Base-by-base conservation (phyloP, 306 rosid genomes). In the Quercus engelmannii region DNA sequence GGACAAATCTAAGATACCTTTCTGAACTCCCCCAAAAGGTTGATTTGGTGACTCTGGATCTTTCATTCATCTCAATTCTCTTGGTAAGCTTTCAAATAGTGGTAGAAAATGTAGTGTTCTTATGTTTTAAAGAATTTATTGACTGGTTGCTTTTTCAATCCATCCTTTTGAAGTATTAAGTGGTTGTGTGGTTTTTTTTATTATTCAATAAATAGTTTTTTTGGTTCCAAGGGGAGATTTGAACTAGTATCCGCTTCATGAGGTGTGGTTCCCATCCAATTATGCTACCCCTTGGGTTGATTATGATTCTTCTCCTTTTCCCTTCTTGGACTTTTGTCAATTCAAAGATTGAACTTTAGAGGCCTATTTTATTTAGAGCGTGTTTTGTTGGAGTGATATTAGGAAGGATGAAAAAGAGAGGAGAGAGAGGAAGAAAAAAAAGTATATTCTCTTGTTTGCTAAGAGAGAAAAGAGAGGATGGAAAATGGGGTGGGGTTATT, bases 21-120 rank as follows among this genome's bases (percentile, higher is more conserved):
- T 49, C 92, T 11, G 92, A n/a, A 77, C 98, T 95, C 79, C 97
- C 99, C 0, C 96, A 91, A 81, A 90, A 80, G 68, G 99, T 95
- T 79, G 97, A 95, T 86, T 84, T 95, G 81, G 97, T 91, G 84
- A 92, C 99, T 82, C 76, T 95, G 78, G 98, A 92, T 85, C 98
- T 95, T 41, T 92, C 99, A 26, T 95, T 95, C 90, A 95, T 95
- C 81, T 95, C 99, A 69, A 90, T 95, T 86, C 94, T 92, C 75
- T 59, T 85, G 98, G 97, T 95, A 92, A 80, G 93, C 33, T 69
- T 80, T 86, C 63, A 74, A 76, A 59, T 25, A 30, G 9, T 79
- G 23, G 59, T 82, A 43, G 69, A 59, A 20, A 14, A 58, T 8
- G 8, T 55, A 30, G 10, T 19, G 11, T 46, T 72, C 26, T 61